Base-by-base conservation (phyloP, 345 rosid species). In the Salix arbutifolia region DNA sequence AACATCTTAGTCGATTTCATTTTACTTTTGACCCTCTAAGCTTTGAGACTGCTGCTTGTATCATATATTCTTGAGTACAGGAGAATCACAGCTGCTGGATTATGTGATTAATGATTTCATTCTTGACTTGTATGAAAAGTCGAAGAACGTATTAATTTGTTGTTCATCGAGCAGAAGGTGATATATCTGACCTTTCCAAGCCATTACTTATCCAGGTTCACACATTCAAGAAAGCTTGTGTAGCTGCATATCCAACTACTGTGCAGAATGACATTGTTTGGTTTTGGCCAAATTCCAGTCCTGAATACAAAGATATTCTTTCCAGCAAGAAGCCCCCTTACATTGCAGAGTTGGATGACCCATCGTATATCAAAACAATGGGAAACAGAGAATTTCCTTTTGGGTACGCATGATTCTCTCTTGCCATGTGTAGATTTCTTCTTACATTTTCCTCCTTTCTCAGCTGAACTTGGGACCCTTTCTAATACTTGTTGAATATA, bases 201-300 rank as follows among this genome's bases (percentile, higher is more conserved):
- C 37, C 77, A 73, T 48, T 38, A 46, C 18, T 4, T 46, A 64
- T 76, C 44, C 82, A 91, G 98, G 92, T 92, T 4, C 86, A 91
- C 64, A 87, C 96, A 56, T 89, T 82, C 74, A 88, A 92, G 87
- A 82, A 90, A 90, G 96, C 98, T 42, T 89, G 97, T 80, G 92
- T 82, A 31, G 86, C 87, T 65, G 90, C 79, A 69, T 94, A 94
- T 80, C 97, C 98, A 25, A 87, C 86, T 80, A 77, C 84, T 3
- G 88, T 94, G 79, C 92, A 94, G 70, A 87, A 92, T 79, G 94
- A 86, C 42, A 88, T 94, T 21, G 80, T 94, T 65, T 94, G 97
- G 98, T 89, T 94, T 85, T 94, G 98, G 97, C 96, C 98, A 10
- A 92, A 88, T 69, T 23, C 77, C 53, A 92, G 86, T 85, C 90